Evolutionary conservation across 805 yeast species (phyloP), one percentile per base, ranked within the genome.

Genomic region (Cyberlindnera bimundalis): DNA sequence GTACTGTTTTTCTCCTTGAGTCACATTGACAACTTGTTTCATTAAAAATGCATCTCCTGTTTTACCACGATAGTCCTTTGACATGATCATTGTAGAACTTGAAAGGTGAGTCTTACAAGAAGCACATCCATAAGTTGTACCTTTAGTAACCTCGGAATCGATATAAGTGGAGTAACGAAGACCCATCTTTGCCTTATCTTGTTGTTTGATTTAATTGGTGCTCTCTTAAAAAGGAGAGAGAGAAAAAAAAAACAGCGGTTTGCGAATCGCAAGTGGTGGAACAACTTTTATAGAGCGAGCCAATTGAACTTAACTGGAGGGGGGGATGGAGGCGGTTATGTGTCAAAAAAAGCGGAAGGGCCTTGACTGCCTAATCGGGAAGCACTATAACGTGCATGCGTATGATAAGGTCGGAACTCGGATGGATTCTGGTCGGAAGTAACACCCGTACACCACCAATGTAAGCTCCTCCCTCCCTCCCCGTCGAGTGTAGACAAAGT

Each of bases 11-110:
- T 41, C 40, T 3, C 68, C 66, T 29, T 62, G 65, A 2, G 53
- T 51, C 18, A 73, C 67, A 51, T 76, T 76, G 32, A 70, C 70
- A 53, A 76, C 79, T 33, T 66, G 61, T 33, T 68, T 66, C 56
- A 80, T 74, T 32, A 80, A 60, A 50, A 66, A 71, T 5, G 86
- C 86, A 39, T 70, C 73, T 0, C 87, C 86, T 1, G 76, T 68
- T 29, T 64, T 62, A 1, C 85, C 85, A n/a, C 69, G 59, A 55
- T 79, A 80, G 37, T 70, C 75, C 50, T 65, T 61, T 10, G 74
- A 68, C 33, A 65, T 43, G 24, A 70, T 60, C 43, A 65, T 60
- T 24, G 52, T 50, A 20, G 59, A 55, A 11, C 59, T 46, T 9
- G 74, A 61, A 9, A 70, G 55, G 45, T 71, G 76, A 2, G 75